Evolutionary conservation across 345 rosid genomes (phyloP), one percentile per base, ranked within the genome.

Genomic region (Excoecaria cochinchinensis): DNA sequence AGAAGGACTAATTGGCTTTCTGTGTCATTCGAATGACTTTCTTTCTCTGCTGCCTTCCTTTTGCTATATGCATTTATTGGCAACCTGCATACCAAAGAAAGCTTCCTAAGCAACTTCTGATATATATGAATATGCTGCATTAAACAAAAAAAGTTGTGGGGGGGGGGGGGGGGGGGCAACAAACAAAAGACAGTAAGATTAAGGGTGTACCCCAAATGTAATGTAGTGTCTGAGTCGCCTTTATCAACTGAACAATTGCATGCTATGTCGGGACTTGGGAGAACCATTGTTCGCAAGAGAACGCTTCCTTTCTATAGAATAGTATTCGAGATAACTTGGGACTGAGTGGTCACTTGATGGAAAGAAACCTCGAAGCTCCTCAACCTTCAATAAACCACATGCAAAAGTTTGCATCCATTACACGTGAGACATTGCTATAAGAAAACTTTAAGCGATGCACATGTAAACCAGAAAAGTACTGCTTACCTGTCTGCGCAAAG

Each of bases 401-500:
- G 44, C n/a, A 55, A 67, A 70, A 44, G 44, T 8, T 57, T 47
- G 52, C 19, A 60, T 40, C 14, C 21, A 56, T 10, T 46, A 59
- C 25, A 58, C 59, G 21, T 25, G 17, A 44, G 5, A 8, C 58
- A 75, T 19, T 50, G 38, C 22, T 71, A 50, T 24, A 67, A 53
- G 19, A 50, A 38, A 59, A 61, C 39, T 58, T 39, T 24, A 62
- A 15, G 39, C 59, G 46, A 31, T 10, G 69, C 15, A 47, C 24
- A 46, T 46, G 68, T 31, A 6, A 5, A 74, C 47, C 40, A 65
- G 68, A 71, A 84, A 60, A 76, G 17, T 21, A 59, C 63, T 64
- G 44, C 71, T 73, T 81, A 61, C 98, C 95, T 94, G 97, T 87
- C 90, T 87, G 69, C 92, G 97, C 78, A 94, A 83, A 81, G 95